Conservation (phyloP, 768 basidiomycete species). For the Leccinum uliginosum region DNA sequence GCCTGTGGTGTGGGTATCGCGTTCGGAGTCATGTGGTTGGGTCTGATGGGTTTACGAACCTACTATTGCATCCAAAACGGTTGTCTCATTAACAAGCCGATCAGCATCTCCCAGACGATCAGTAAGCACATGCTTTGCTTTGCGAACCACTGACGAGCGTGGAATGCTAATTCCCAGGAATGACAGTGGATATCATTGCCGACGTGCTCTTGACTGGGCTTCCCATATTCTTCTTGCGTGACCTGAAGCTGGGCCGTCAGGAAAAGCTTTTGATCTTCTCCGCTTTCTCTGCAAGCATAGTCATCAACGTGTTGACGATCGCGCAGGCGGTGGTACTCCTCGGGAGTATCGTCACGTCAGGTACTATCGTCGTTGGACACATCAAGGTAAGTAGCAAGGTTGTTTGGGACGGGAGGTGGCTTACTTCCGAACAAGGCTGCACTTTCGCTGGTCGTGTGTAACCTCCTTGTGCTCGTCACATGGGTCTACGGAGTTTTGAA, state of each 20-base stretch:
- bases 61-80: not conserved
- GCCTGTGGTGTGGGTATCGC: not conserved
- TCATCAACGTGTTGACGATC: not conserved
- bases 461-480: not conserved
- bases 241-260: not conserved
- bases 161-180: not conserved
- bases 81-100: not conserved
- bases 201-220: slow-evolving; percentile 1
- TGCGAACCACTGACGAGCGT: not conserved
- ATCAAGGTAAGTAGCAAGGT: slow-evolving; percentile 3
- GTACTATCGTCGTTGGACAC: not conserved
- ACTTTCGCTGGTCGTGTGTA: not conserved
- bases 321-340: not conserved
- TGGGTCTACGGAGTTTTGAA: not conserved
- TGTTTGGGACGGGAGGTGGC: not conserved
- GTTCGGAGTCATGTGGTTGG: not conserved
- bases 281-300: not conserved
- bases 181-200: not conserved
- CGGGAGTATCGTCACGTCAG: not conserved
- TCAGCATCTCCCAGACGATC: not conserved
- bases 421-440: not conserved
- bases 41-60: not conserved
- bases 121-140: not conserved
- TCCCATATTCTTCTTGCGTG: slow-evolving; percentile 2
- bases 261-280: not conserved